A percentile compares a stretch with the other conserved stretches of the same genome.
Conservation (phyloP, 169 alveolate species). For the Eimeria mitis region DNA sequence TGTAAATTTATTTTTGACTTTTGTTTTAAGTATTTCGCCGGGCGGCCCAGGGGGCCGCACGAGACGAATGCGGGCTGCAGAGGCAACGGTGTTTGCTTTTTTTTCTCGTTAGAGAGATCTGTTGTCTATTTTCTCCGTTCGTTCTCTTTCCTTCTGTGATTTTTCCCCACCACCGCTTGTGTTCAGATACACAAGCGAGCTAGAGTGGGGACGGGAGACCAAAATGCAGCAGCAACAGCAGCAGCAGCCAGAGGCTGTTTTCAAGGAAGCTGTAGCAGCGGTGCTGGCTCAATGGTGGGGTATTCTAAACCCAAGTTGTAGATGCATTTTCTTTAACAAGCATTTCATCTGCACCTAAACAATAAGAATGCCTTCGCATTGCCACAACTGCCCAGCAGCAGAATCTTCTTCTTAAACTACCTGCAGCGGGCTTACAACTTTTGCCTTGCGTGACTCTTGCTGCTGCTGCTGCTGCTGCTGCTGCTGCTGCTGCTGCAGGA, state of each 20-base stretch:
- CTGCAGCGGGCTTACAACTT: too few species aligned
- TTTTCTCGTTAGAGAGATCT: too few species aligned
- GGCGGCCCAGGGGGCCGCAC: background rate
- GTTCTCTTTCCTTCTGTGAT: background rate
- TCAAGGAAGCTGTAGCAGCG: slow-evolving; percentile 70
- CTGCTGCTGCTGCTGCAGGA: slow-evolving; percentile 61
- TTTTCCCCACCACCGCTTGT: background rate
- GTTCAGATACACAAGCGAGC: background rate
- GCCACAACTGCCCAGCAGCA: background rate
- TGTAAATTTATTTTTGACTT: too few species aligned
- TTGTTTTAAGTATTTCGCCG: background rate
- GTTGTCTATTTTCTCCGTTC: too few species aligned
- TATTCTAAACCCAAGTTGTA: background rate
- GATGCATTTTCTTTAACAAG: background rate
- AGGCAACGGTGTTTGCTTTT: too few species aligned
- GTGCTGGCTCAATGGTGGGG: slow-evolving; percentile 80
- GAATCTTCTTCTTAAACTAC: too few species aligned
- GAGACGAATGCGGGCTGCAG: slow-evolving; percentile 1
- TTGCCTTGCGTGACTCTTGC: too few species aligned
- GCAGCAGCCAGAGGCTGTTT: slow-evolving; percentile 16
- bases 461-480: slow-evolving; percentile 6
- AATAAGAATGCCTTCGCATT: background rate
- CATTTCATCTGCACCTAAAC: background rate
- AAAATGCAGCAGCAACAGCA: slow-evolving; percentile 26
- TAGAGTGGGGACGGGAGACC: background rate